phyloP scores from a whole-genome alignment of 2,329 filamentous ascomycete species.

The Curvularia spicifera region DNA sequence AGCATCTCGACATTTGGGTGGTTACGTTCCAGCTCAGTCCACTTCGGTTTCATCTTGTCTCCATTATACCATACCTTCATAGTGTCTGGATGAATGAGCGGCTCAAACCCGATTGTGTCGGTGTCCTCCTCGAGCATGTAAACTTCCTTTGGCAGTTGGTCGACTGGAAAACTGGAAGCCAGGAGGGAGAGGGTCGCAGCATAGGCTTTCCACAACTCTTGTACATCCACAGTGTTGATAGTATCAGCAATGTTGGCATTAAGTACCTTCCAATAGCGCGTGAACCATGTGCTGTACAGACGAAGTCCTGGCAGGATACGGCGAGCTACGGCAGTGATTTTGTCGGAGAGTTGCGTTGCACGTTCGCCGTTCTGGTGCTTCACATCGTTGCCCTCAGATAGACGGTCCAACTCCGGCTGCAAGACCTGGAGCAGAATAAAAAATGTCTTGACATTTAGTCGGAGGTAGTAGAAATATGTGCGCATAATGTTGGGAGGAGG shows the following conservation, averaged over 20 bases:
- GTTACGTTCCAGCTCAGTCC: constrained; percentile 61
- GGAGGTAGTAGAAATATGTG: constrained; percentile 68
- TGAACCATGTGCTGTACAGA: constrained; percentile 72
- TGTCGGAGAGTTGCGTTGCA: constrained; percentile 52
- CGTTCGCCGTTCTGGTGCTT: constrained; percentile 48
- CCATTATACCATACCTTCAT: constrained; percentile 60
- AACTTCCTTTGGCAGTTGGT: constrained; percentile 60
- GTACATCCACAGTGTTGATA: constrained; percentile 62
- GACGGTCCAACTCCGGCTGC: constrained; percentile 70
- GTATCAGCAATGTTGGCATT: constrained; percentile 62
- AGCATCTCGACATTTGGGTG: constrained; percentile 70
- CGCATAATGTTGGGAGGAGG: constrained; percentile 47
- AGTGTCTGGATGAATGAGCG: constrained; percentile 60
- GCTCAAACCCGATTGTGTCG: constrained; percentile 69
- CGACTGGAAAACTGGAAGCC: constrained; percentile 64
- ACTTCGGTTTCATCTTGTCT: constrained; percentile 59
- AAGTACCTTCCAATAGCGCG: constrained; percentile 62
- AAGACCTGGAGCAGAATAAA: constrained; percentile 73
- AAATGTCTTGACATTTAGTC: constrained; percentile 80
- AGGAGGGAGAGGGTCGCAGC: constrained; percentile 67
- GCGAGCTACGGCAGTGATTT: constrained; percentile 64
- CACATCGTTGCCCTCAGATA: constrained; percentile 56
- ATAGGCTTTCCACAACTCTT: constrained; percentile 70
- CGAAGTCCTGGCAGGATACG: constrained; percentile 69
- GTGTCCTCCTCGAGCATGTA: constrained; percentile 74